phyloP scores from a whole-genome alignment of 108 stramenopile species.

The Fragilariopsis cylindrus region DNA sequence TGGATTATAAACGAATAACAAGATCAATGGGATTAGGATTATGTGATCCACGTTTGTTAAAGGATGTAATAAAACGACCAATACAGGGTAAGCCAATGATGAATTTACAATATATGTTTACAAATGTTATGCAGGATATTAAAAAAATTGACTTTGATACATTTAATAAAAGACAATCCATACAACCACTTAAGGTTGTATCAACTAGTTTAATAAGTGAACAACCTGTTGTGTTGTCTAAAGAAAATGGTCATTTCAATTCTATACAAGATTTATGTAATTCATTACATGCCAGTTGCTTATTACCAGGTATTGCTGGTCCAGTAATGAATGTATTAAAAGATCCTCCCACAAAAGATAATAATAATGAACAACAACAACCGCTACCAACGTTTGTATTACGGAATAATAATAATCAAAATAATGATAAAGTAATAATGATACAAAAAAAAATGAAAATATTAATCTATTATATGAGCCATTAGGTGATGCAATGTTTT shows the following conservation, averaged over 20 bases:
- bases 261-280: conserved; percentile 75
- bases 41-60: conserved; percentile 77
- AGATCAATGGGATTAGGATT: conserved; percentile 85
- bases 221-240: conserved; percentile 72
- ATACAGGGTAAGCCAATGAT: conserved; percentile 87
- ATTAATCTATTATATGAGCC: conserved; percentile 67
- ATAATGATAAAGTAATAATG: too few relatives aligned
- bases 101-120: conserved; percentile 84
- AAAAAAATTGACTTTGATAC: conserved; percentile 93
- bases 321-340: conserved; percentile 73
- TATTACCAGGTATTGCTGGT: conserved; percentile 94
- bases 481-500: conserved; percentile 90
- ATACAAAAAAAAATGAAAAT: not conserved
- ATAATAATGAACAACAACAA: conserved; percentile 11
- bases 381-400: conserved; percentile 50
- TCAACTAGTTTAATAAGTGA: conserved; percentile 79
- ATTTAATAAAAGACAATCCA: conserved; percentile 79
- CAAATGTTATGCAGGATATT: conserved; percentile 72
- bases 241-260: conserved; percentile 75
- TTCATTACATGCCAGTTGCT: conserved; percentile 91
- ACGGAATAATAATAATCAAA: conserved; percentile 35
- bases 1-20: conserved; percentile 83
- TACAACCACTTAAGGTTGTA: conserved; percentile 89
- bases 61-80: conserved; percentile 72
- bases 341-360: not conserved